Conservation (phyloP, 768 basidiomycete species). For the Tulasnella sp. region DNA sequence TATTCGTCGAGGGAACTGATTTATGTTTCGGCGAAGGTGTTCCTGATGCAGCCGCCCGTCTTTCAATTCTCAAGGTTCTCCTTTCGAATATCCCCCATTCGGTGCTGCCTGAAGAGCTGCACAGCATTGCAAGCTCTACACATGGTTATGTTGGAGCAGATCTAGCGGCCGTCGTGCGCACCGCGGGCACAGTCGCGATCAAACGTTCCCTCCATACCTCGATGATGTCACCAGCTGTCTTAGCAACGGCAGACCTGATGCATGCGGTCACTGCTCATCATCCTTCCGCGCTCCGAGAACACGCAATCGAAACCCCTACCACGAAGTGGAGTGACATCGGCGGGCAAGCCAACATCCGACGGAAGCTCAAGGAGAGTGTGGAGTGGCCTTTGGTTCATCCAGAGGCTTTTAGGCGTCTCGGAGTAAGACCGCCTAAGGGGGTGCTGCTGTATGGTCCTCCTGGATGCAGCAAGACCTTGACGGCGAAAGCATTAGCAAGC, state of each 20-base stretch:
- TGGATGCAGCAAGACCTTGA: slow-evolving; percentile 96
- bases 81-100: slow-evolving; percentile 75
- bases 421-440: slow-evolving; percentile 90
- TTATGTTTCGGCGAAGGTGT: slow-evolving; percentile 53
- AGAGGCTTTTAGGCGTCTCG: slow-evolving; percentile 77
- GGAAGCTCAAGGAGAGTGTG: slow-evolving; percentile 87
- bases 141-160: slow-evolving; percentile 99
- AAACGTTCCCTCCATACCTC: slow-evolving; percentile 49
- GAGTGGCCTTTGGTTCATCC: slow-evolving; percentile 94
- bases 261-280: slow-evolving; percentile 72
- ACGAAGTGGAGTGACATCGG: slow-evolving; percentile 82
- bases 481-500: slow-evolving; percentile 95
- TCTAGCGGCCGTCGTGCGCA: slow-evolving; percentile 83
- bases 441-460: slow-evolving; percentile 95
- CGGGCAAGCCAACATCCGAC: slow-evolving; percentile 88
- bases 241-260: slow-evolving; percentile 59
- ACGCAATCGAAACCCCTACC: slow-evolving; percentile 78
- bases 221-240: slow-evolving; percentile 37
- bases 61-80: slow-evolving; percentile 82
- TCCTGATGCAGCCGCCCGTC: slow-evolving; percentile 80
- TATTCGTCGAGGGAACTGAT: slow-evolving; percentile 3
- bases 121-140: slow-evolving; percentile 65
- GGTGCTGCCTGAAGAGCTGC: slow-evolving; percentile 58
- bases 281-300: slow-evolving; percentile 90
- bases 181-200: slow-evolving; percentile 88